Evolutionary conservation across 176 grass and related monocot species (phyloP).

Genomic region (Bolboschoenus planiculmis): DNA sequence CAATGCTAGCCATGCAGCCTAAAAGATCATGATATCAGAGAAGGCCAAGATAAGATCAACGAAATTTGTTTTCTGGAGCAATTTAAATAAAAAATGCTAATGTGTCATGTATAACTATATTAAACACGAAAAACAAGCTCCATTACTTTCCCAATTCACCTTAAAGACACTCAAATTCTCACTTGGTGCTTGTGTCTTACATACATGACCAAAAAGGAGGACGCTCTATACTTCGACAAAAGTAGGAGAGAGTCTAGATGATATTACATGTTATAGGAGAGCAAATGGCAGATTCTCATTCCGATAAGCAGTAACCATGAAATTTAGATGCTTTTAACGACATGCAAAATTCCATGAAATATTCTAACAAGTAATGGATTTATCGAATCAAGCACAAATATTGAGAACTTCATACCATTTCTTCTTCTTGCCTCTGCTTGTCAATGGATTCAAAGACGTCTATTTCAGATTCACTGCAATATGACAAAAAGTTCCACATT

Average conservation of each 20-base stretch:
- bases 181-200: neutral
- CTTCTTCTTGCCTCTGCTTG: constrained; percentile 79
- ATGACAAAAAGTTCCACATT: constrained; percentile 4
- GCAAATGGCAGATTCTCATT: neutral
- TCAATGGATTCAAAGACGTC: constrained; percentile 93
- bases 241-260: neutral
- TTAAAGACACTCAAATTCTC: neutral
- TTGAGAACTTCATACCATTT: constrained; percentile 49
- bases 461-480: constrained; percentile 87
- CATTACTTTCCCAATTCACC: neutral
- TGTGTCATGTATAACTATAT: neutral
- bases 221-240: neutral
- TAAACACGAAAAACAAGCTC: neutral
- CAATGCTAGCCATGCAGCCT: constrained; percentile 67
- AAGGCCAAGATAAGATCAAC: neutral
- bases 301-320: neutral
- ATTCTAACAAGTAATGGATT: constrained; percentile 13
- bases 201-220: neutral
- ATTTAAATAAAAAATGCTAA: neutral
- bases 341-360: neutral
- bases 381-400: neutral
- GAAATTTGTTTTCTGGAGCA: neutral
- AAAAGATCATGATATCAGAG: constrained; percentile 23
- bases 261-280: neutral
- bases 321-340: neutral